Conservation (phyloP, 257 asterid species). For the Nicotiana undulata region DNA sequence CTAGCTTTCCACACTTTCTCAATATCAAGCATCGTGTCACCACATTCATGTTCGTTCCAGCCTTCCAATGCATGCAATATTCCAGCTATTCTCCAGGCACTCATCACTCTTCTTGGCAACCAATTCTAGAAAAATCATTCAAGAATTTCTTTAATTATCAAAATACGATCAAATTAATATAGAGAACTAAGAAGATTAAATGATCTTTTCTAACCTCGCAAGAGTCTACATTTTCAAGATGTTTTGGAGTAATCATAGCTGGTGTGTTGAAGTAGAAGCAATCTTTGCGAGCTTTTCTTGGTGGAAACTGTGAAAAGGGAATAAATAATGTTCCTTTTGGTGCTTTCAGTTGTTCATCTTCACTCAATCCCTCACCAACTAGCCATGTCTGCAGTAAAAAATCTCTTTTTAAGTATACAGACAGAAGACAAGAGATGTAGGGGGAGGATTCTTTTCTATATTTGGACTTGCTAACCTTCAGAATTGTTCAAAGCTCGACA, state of each 20-base stretch:
- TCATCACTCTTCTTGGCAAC: conserved; percentile 79
- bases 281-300: conserved; percentile 26
- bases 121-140: conserved; percentile 45
- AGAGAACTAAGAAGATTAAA: neutral
- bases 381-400: conserved; percentile 22
- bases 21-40: conserved; percentile 46
- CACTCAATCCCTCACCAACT: conserved; percentile 23
- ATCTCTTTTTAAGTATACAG: too few relatives aligned
- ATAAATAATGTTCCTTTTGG: conserved; percentile 33
- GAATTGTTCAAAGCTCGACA: neutral
- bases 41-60: conserved; percentile 78
- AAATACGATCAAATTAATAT: neutral
- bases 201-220: conserved; percentile 27
- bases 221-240: conserved; percentile 30
- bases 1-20: conserved; percentile 62
- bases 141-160: neutral
- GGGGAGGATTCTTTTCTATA: neutral
- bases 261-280: conserved; percentile 28
- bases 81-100: conserved; percentile 74
- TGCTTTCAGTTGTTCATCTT: conserved; percentile 29
- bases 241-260: conserved; percentile 31
- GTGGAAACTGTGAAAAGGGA: conserved; percentile 36
- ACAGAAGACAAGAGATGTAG: too few relatives aligned
- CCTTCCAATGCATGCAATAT: conserved; percentile 61
- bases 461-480: neutral